Evolutionary conservation across 352 stramenopile genomes (phyloP), one percentile per base, ranked within the genome.

Genomic region (Plasmopara halstedii): DNA sequence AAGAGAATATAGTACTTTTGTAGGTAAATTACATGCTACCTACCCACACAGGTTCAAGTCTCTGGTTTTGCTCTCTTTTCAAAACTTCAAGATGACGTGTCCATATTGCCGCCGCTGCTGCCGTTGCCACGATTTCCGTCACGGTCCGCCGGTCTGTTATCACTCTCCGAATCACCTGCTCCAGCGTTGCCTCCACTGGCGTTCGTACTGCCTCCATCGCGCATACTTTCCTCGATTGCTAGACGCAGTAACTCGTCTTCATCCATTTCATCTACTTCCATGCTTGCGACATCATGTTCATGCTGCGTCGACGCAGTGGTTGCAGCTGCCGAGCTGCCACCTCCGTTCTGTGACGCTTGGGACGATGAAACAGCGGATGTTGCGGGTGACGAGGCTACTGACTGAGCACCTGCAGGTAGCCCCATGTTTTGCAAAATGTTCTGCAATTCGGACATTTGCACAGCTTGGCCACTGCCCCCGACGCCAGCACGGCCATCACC

Each of bases 401-500:
- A 85, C 46, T 86, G 72, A 8, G 53, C 45, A n/a, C 65, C 65
- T 11, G 79, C 64, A 5, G 82, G 82, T 19, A 94, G 63, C 2
- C 82, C 82, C 82, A 94, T 90, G 59, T 90, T 87, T 53, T 94
- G 82, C 42, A 94, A 46, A 32, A 94, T 94, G 48, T 84, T 89
- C 52, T 91, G 82, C 45, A 94, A 52, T 46, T 94, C 79, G 41
- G 82, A 81, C 68, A 92, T 88, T 43, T 94, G 81, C 40, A 92
- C 80, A 15, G 76, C 65, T 32, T 71, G 62, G 6, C 56, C 57
- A 22, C 63, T 67, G 33, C 62, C 64, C 10, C 58, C 70, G 7
- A 49, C 43, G 7, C 51, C 64, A 15, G 51, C 53, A 19, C 75
- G 77, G 10, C 73, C 70, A 34, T 90, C 73, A 17, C 82, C 77